Percentiles rank a stretch among this genome's conserved stretches.
Conservation (phyloP, 2,329 filamentous ascomycete genomes). For the Aspergillus floridensis region DNA sequence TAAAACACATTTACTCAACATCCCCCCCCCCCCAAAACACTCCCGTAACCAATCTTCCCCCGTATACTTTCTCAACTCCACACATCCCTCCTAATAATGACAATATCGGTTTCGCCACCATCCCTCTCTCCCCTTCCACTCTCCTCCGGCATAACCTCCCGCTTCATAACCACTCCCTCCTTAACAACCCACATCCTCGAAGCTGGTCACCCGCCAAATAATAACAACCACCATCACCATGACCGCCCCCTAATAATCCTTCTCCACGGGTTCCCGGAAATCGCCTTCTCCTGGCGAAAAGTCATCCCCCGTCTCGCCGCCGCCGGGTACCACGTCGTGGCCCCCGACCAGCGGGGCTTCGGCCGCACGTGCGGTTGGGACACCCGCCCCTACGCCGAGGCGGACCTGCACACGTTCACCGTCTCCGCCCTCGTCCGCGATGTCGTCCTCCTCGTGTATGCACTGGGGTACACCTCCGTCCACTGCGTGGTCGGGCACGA, state of each 20-base stretch:
- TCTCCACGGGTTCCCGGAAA: slow-evolving; percentile 66
- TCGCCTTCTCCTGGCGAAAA: slow-evolving; percentile 68
- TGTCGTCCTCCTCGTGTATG: slow-evolving; percentile 59
- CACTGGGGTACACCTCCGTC: slow-evolving; percentile 58
- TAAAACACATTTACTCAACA: too few relatives aligned
- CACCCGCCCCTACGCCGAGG: slow-evolving; percentile 48
- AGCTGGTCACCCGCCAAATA: slow-evolving; percentile 42
- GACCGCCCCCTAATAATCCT: slow-evolving; percentile 58
- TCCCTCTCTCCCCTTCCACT: slow-evolving; percentile 48
- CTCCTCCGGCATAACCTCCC: slow-evolving; percentile 54
- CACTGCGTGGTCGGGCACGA: slow-evolving; percentile 65
- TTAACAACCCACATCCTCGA: slow-evolving; percentile 62
- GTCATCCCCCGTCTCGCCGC: slow-evolving; percentile 58
- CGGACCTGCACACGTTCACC: slow-evolving; percentile 57
- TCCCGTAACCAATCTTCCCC: too few relatives aligned
- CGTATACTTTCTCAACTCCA: too few relatives aligned
- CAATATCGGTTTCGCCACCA: too few relatives aligned
- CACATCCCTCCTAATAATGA: too few relatives aligned
- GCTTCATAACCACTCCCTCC: slow-evolving; percentile 55
- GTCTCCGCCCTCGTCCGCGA: slow-evolving; percentile 61
- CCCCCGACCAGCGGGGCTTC: slow-evolving; percentile 67
- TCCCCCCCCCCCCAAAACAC: too few relatives aligned
- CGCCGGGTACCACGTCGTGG: slow-evolving; percentile 63
- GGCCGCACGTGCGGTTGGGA: slow-evolving; percentile 65
- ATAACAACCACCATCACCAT: slow-evolving; percentile 28